Percentiles rank a stretch among this genome's conserved stretches.
Evolutionary conservation across 192 early-diverging fungal genomes (phyloP).

Genomic region (Podila horticola): DNA sequence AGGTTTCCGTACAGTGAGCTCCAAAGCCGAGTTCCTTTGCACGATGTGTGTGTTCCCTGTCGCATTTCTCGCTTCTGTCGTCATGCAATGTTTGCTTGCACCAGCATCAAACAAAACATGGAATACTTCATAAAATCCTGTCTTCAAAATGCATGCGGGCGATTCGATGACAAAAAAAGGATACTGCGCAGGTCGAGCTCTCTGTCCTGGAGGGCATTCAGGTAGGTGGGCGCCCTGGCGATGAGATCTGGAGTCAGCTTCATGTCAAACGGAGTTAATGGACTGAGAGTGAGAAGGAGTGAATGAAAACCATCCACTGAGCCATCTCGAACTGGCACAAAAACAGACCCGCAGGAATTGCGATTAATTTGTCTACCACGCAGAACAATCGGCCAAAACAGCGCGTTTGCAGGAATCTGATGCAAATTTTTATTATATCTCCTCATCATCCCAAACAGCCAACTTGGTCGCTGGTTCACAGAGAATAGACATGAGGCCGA

Average conservation of each 20-base stretch:
- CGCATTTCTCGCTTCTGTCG: no score
- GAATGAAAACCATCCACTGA: neutral
- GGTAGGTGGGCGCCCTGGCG: constrained; percentile 67
- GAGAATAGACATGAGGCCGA: no score
- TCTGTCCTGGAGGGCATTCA: constrained; percentile 91
- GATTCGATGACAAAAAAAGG: constrained; percentile 4
- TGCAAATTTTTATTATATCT: no score
- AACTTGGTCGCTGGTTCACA: no score
- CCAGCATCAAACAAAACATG: no score
- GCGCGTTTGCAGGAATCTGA: no score
- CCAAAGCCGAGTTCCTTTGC: no score
- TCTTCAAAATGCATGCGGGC: neutral
- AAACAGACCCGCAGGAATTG: neutral
- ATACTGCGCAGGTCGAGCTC: constrained; percentile 91
- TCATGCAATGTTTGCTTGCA: no score
- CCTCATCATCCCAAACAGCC: no score
- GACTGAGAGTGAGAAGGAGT: neutral
- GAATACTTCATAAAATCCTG: neutral
- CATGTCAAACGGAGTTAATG: constrained; percentile 53
- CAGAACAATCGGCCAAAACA: neutral
- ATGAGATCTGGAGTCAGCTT: constrained; percentile 83
- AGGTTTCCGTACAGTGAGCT: no score
- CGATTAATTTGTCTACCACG: neutral
- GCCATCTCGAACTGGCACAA: neutral
- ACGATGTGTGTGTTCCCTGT: no score